These are phyloP conservation scores for Diaporthe sp. DNA, from an alignment of 2,329 filamentous ascomycete species.

Conservation along the genomic window DNA sequence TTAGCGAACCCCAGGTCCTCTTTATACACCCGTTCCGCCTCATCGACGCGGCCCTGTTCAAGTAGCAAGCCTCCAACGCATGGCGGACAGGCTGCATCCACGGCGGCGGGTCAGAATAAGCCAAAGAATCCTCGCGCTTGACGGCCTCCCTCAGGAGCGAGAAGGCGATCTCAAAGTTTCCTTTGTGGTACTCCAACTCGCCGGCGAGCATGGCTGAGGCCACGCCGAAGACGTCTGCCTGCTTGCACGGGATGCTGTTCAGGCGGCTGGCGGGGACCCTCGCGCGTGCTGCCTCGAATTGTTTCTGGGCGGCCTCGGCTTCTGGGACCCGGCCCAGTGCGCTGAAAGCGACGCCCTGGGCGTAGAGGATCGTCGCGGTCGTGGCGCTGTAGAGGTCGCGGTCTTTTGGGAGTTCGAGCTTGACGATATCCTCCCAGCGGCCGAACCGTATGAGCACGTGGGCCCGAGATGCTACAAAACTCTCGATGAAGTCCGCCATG, in stretches of 20 bases:
- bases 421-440: neutral
- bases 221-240: neutral
- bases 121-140: neutral
- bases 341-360: neutral
- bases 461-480: neutral
- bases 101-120: neutral
- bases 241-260: neutral
- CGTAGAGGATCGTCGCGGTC: neutral
- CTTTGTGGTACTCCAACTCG: conserved; percentile 6
- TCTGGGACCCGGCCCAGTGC: neutral
- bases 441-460: neutral
- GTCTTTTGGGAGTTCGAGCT: neutral
- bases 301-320: neutral
- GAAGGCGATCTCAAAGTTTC: neutral
- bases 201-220: conserved; percentile 6
- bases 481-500: neutral
- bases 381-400: neutral
- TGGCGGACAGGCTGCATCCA: conserved; percentile 1
- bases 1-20: neutral
- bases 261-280: neutral
- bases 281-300: neutral
- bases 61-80: neutral
- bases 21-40: neutral
- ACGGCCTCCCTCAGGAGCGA: neutral
- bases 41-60: neutral